Evolutionary conservation across 345 rosid genomes (phyloP).

Genomic region (Abelmoschus esculentus): DNA sequence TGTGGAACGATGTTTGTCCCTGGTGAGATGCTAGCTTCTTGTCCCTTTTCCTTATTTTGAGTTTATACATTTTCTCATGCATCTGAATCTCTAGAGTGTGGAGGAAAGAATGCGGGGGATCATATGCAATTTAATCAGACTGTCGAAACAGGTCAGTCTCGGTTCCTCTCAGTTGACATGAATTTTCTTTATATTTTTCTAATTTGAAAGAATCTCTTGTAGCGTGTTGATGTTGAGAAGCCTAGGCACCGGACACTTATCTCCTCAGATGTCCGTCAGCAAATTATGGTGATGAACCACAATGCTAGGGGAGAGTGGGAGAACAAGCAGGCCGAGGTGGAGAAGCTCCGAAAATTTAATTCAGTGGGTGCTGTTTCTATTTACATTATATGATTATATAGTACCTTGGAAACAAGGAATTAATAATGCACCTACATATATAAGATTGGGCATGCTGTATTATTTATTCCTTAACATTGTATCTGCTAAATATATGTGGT

Average conservation of each 20-base stretch:
- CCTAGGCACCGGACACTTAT: slow-evolving; percentile 58
- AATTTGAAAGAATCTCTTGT: slow-evolving; percentile 22
- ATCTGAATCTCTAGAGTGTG: slow-evolving; percentile 47
- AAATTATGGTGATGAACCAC: slow-evolving; percentile 60
- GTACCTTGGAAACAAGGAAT: too few relatives aligned
- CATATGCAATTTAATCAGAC: slow-evolving; percentile 51
- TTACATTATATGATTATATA: too few relatives aligned
- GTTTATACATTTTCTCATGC: slow-evolving; percentile 21
- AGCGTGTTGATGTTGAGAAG: slow-evolving; percentile 86
- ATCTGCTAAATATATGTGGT: too few relatives aligned
- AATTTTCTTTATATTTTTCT: slow-evolving; percentile 14
- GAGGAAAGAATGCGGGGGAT: slow-evolving; percentile 53
- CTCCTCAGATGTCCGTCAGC: slow-evolving; percentile 71
- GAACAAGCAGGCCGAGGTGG: slow-evolving; percentile 81
- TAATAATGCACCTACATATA: too few relatives aligned
- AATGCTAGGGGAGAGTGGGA: slow-evolving; percentile 85
- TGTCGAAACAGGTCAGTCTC: slow-evolving; percentile 73
- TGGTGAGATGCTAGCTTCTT: slow-evolving; percentile 54
- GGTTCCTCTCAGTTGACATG: slow-evolving; percentile 1
- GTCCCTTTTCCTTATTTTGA: slow-evolving; percentile 6
- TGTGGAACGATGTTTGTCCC: slow-evolving; percentile 81
- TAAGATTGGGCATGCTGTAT: too few relatives aligned
- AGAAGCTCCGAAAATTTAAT: slow-evolving; percentile 37
- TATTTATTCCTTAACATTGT: too few relatives aligned
- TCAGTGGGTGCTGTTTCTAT: too few relatives aligned